Conservation (phyloP, 495 filamentous ascomycete genomes). For the Sphaerosporella brunnea region DNA sequence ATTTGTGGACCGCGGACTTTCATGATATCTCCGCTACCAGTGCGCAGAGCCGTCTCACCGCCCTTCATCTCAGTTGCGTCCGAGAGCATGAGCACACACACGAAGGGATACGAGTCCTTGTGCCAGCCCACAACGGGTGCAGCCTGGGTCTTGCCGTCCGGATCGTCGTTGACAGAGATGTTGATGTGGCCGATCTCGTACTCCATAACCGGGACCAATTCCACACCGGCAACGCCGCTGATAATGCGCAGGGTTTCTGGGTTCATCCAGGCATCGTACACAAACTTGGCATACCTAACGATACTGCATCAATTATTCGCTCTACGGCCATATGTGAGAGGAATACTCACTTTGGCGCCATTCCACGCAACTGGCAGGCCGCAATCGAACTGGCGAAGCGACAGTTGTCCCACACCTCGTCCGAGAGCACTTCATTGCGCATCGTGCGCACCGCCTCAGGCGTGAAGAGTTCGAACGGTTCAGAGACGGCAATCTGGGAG, state of each 20-base stretch:
- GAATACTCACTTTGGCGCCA: slow-evolving; percentile 42
- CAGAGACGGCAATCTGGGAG: slow-evolving; percentile 49
- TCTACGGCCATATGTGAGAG: not conserved
- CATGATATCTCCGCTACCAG: slow-evolving; percentile 41
- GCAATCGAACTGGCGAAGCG: slow-evolving; percentile 46
- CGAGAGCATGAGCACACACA: slow-evolving; percentile 60
- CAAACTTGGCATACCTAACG: slow-evolving; percentile 43
- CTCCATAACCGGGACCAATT: slow-evolving; percentile 51
- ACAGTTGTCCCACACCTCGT: slow-evolving; percentile 47
- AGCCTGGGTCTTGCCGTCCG: slow-evolving; percentile 7
- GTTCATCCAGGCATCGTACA: slow-evolving; percentile 52
- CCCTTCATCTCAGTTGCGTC: slow-evolving; percentile 54
- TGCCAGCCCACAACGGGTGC: slow-evolving; percentile 52
- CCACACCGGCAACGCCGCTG: slow-evolving; percentile 56
- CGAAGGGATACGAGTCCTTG: slow-evolving; percentile 57
- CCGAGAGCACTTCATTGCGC: slow-evolving; percentile 45
- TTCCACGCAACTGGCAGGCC: slow-evolving; percentile 49
- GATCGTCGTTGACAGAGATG: slow-evolving; percentile 44
- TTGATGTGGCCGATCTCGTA: slow-evolving; percentile 62
- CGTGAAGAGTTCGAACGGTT: slow-evolving; percentile 58
- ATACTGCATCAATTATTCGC: slow-evolving; percentile 12
- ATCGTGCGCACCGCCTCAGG: slow-evolving; percentile 46
- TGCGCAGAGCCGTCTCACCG: slow-evolving; percentile 51
- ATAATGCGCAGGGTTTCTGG: slow-evolving; percentile 46
- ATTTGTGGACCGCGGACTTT: slow-evolving; percentile 52